These are phyloP conservation scores for Globisporangium polare DNA, from an alignment of 352 stramenopile species.

Conservation along the genomic window DNA sequence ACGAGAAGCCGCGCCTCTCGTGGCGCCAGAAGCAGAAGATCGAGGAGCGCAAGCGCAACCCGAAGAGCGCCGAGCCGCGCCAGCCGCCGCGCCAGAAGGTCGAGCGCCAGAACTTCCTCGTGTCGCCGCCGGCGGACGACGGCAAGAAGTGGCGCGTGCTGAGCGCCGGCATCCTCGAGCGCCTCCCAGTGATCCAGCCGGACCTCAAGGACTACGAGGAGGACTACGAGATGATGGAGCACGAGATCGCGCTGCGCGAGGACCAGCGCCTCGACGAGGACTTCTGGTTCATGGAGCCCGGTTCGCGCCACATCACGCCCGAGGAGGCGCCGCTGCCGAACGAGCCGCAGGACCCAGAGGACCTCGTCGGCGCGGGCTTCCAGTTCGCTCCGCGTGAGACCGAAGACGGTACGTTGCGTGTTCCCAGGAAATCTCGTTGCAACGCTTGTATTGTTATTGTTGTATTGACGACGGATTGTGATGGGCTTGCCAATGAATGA, in stretches of 20 bases:
- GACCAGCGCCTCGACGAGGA: slow-evolving; percentile 76
- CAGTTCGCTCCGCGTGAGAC: slow-evolving; percentile 74
- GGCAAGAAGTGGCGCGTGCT: slow-evolving; percentile 81
- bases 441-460: no score
- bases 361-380: slow-evolving; percentile 72
- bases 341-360: slow-evolving; percentile 54
- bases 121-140: slow-evolving; percentile 48
- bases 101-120: slow-evolving; percentile 53
- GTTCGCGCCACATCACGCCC: slow-evolving; percentile 61
- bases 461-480: neutral
- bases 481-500: neutral
- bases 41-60: slow-evolving; percentile 42
- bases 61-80: slow-evolving; percentile 27
- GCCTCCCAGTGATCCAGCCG: slow-evolving; percentile 68
- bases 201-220: slow-evolving; percentile 72
- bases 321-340: slow-evolving; percentile 71
- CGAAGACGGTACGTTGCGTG: slow-evolving; percentile 34
- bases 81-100: slow-evolving; percentile 48
- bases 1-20: slow-evolving; percentile 39
- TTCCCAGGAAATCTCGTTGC: no score
- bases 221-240: slow-evolving; percentile 69
- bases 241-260: slow-evolving; percentile 72
- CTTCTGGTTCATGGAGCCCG: slow-evolving; percentile 85
- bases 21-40: slow-evolving; percentile 70
- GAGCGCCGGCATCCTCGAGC: slow-evolving; percentile 70